Base-by-base conservation (phyloP, 108 stramenopile genomes). In the Chaetoceros tenuissimus region DNA sequence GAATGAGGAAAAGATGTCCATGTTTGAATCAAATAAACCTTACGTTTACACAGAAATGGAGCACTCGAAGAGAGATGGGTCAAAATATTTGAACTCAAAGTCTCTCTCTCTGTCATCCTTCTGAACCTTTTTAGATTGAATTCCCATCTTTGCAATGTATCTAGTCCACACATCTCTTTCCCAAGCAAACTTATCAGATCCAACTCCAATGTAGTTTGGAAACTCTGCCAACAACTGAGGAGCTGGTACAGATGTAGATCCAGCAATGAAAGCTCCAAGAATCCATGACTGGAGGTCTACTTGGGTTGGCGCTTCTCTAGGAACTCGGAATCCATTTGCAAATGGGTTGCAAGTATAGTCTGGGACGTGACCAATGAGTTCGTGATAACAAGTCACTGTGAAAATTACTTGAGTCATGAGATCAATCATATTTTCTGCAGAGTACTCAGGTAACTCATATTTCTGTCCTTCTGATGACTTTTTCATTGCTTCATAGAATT, bases 21-120 rank as follows among this genome's bases (percentile, higher is more conserved):
- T n/a, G n/a, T n/a, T n/a, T n/a, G n/a, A n/a, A n/a, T n/a, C n/a
- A n/a, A n/a, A n/a, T n/a, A n/a, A n/a, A n/a, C n/a, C n/a, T n/a
- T n/a, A n/a, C n/a, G n/a, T n/a, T n/a, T 54, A 54, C 26, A 54
- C 53, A 8, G 53, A 54, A 27, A 54, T 28, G 3, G 53, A 54
- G 23, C 53, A 54, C 23, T 54, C 53, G 29, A 54, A 54, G 8
- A 8, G 16, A n/a, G 26, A 24, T 17, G 53, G 53, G 29, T 54
- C 53, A 54, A 54, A 54, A 23, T 54, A 54, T n/a, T 54, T 54
- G 53, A 54, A 54, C 29, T 54, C 53, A 13, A 54, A 10, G 7
- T 54, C 53, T 7, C 53, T 18, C 8, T 22, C 26, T 8, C 16
- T 28, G 23, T 54, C 53, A 8, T 54, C 53, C 8, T 54, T n/a